These are phyloP conservation scores for Sordaria brevicollis DNA, from an alignment of 495 filamentous ascomycete genomes.

Conservation along the genomic window DNA sequence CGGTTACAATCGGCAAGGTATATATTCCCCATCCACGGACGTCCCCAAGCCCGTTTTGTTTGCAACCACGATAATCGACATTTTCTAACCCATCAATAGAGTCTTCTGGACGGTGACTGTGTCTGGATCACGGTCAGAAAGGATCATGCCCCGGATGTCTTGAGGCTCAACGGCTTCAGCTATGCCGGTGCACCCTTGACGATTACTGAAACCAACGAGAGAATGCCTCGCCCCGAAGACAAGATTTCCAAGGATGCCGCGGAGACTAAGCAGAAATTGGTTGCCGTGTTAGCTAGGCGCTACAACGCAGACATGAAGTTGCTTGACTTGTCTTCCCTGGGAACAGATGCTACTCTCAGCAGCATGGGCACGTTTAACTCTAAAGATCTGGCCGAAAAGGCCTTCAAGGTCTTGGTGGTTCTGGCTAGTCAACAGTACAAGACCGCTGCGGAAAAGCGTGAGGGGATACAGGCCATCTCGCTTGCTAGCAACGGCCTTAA, in stretches of 20 bases:
- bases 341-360: conserved; percentile 52
- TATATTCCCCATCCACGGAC: conserved; percentile 29
- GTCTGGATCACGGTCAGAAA: conserved; percentile 56
- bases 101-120: conserved; percentile 56
- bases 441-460: conserved; percentile 50
- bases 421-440: conserved; percentile 65
- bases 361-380: conserved; percentile 67
- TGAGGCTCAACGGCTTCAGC: conserved; percentile 50
- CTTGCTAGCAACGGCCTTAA: conserved; percentile 67
- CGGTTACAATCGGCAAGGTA: conserved; percentile 76
- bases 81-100: conserved; percentile 61
- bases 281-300: conserved; percentile 54
- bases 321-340: conserved; percentile 68
- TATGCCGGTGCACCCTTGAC: conserved; percentile 54
- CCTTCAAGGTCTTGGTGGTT: conserved; percentile 82
- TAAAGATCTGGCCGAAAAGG: conserved; percentile 63
- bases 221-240: conserved; percentile 12
- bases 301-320: conserved; percentile 62
- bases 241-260: conserved; percentile 30
- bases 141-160: conserved; percentile 49
- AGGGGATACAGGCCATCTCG: conserved; percentile 65
- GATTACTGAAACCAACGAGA: conserved; percentile 33
- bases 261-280: conserved; percentile 34
- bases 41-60: neutral
- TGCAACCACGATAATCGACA: conserved; percentile 32